A percentile compares a stretch with the other conserved stretches of the same genome.
These are phyloP conservation scores for Nakaseomyces sp. DNA, from an alignment of 1,139 yeast genomes.

Conservation along the genomic window DNA sequence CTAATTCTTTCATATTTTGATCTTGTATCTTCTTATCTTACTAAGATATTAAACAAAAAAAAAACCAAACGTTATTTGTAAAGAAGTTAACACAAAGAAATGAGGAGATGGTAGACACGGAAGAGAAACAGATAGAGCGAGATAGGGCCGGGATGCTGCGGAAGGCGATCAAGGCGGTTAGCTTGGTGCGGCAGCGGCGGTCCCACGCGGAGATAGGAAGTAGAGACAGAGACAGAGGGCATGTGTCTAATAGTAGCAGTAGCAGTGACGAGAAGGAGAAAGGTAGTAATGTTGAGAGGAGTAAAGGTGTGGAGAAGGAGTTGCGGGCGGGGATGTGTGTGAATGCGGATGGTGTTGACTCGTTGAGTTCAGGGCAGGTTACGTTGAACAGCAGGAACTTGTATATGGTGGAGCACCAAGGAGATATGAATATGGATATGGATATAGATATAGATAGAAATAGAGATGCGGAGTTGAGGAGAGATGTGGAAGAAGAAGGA, in stretches of 20 bases:
- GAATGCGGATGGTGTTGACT: no score
- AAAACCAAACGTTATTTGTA: no score
- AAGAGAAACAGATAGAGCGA: conserved; percentile 3
- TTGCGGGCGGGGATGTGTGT: not conserved
- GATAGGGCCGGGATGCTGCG: conserved; percentile 4
- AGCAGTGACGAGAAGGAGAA: not conserved
- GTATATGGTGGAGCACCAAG: conserved; percentile 1
- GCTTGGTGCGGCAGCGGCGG: not conserved
- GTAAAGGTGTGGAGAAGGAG: not conserved
- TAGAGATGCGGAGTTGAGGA: no score
- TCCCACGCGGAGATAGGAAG: no score
- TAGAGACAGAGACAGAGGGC: no score
- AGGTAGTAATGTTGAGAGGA: no score
- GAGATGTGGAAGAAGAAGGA: no score
- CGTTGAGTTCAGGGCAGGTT: not conserved
- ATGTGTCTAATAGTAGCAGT: no score
- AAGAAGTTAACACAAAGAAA: not conserved
- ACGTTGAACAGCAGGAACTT: conserved; percentile 2
- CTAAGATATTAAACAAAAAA: no score
- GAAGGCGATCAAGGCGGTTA: conserved; percentile 4
- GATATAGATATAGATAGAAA: no score
- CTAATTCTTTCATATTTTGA: no score
- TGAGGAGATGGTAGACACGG: not conserved
- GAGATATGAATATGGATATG: not conserved
- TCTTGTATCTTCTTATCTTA: no score